Percentiles rank a stretch among this genome's conserved stretches.
Evolutionary conservation across 768 basidiomycete species (phyloP).

Genomic region (Suillus clintonianus): DNA sequence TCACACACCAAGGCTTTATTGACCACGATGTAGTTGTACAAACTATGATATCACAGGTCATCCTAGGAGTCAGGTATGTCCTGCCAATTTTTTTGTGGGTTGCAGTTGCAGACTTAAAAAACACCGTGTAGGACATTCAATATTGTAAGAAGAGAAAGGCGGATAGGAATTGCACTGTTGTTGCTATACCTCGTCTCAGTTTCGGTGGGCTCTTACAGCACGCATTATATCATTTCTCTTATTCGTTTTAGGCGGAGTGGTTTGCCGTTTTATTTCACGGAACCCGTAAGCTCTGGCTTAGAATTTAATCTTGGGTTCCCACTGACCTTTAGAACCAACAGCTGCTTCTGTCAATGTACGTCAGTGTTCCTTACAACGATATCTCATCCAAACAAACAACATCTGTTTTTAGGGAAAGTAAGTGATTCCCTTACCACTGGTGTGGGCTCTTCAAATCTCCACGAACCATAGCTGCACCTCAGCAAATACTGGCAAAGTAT

Average conservation of each 20-base stretch:
- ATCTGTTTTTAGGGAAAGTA: conserved; percentile 37
- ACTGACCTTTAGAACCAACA: conserved; percentile 13
- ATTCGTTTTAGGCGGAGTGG: conserved; percentile 51
- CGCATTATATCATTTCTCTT: background rate
- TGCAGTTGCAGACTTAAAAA: background rate
- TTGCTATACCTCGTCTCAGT: conserved; percentile 42
- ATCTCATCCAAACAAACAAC: conserved; percentile 2
- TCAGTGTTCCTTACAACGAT: conserved; percentile 1
- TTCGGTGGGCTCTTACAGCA: conserved; percentile 37
- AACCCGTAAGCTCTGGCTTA: conserved; percentile 41
- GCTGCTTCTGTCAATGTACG: conserved; percentile 24
- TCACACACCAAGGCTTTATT: background rate
- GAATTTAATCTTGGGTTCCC: conserved; percentile 2
- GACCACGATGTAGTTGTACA: conserved; percentile 50
- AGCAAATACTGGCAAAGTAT: conserved; percentile 34
- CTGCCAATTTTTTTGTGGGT: background rate
- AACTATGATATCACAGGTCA: conserved; percentile 63
- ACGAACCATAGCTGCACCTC: conserved; percentile 47
- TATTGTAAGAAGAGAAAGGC: conserved; percentile 48
- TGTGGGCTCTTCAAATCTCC: background rate
- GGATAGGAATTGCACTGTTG: conserved; percentile 43
- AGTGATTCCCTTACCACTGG: conserved; percentile 5
- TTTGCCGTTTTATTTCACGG: conserved; percentile 54
- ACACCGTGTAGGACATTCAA: conserved; percentile 51
- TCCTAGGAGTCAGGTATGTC: conserved; percentile 59